Percentiles rank a stretch among this genome's conserved stretches.
Evolutionary conservation across 2,329 filamentous ascomycete genomes (phyloP).

Genomic region (Davidsoniella australis): DNA sequence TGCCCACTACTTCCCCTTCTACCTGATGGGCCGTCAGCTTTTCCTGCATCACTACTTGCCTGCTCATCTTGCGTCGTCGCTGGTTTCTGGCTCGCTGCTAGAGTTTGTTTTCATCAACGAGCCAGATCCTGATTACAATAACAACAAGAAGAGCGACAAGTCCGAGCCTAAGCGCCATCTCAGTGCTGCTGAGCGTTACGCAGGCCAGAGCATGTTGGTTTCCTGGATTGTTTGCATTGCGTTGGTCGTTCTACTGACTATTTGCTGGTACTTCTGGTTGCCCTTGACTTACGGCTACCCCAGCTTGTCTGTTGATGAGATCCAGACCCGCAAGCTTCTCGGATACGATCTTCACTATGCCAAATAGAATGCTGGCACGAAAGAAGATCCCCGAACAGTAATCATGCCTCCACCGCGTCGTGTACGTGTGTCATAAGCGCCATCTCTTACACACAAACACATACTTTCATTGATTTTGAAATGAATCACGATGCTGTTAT

Average conservation of each 20-base stretch:
- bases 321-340: constrained; percentile 81
- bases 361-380: constrained; percentile 44
- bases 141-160: constrained; percentile 24
- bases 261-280: constrained; percentile 82
- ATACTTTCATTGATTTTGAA: no score
- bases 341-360: constrained; percentile 97
- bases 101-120: constrained; percentile 95
- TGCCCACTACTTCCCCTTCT: constrained; percentile 94
- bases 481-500: no score
- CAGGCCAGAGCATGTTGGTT: constrained; percentile 56
- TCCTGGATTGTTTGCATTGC: constrained; percentile 65
- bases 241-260: constrained; percentile 50
- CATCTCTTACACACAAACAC: no score
- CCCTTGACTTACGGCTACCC: constrained; percentile 92
- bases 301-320: constrained; percentile 61
- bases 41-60: constrained; percentile 97
- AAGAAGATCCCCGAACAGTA: neutral
- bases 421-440: no score
- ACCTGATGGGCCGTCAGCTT: constrained; percentile 90
- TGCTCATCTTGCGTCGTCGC: constrained; percentile 73
- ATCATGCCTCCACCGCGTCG: no score
- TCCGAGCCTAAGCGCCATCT: constrained; percentile 41
- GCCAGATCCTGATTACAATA: constrained; percentile 4
- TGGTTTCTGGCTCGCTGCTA: constrained; percentile 79
- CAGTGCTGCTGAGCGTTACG: constrained; percentile 67